Conservation (phyloP, 768 basidiomycete species). For the Filobasidium wieringae region DNA sequence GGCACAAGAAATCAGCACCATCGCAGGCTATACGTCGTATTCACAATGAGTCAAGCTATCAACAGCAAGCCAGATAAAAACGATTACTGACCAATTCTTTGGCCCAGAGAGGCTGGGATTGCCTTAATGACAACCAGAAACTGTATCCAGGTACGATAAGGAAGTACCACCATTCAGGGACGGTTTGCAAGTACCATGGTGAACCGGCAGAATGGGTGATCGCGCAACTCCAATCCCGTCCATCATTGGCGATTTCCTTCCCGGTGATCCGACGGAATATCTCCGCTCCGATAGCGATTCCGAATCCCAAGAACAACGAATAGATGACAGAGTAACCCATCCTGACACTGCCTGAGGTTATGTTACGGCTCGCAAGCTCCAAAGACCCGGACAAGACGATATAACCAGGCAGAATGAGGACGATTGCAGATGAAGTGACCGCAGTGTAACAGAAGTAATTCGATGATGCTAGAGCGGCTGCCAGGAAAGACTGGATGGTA, state of each 20-base stretch:
- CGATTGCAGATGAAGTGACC: slow-evolving; percentile 46
- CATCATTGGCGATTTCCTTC: slow-evolving; percentile 41
- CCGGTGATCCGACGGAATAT: slow-evolving; percentile 53
- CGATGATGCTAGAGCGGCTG: slow-evolving; percentile 60
- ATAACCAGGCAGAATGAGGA: slow-evolving; percentile 25
- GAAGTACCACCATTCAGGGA: slow-evolving; percentile 56
- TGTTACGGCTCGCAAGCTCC: slow-evolving; percentile 66
- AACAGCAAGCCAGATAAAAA: neutral
- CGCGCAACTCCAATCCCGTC: slow-evolving; percentile 50
- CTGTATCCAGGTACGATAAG: slow-evolving; percentile 40
- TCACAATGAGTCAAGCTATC: neutral
- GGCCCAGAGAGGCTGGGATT: slow-evolving; percentile 40
- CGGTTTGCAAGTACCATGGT: slow-evolving; percentile 64
- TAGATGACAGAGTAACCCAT: slow-evolving; percentile 66
- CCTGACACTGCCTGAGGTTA: slow-evolving; percentile 72
- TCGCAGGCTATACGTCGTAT: slow-evolving; percentile 39
- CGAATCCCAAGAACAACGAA: slow-evolving; percentile 50
- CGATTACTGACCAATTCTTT: slow-evolving; percentile 30
- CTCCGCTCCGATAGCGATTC: slow-evolving; percentile 66
- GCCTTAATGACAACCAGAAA: slow-evolving; percentile 36
- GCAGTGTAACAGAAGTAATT: slow-evolving; percentile 69
- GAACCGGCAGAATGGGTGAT: slow-evolving; percentile 49
- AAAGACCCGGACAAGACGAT: slow-evolving; percentile 50
- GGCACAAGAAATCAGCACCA: slow-evolving; percentile 51
- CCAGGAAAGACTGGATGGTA: slow-evolving; percentile 63